These are phyloP conservation scores for Pelargonium nanum DNA, from an alignment of 345 rosid genomes.

Conservation along the genomic window DNA sequence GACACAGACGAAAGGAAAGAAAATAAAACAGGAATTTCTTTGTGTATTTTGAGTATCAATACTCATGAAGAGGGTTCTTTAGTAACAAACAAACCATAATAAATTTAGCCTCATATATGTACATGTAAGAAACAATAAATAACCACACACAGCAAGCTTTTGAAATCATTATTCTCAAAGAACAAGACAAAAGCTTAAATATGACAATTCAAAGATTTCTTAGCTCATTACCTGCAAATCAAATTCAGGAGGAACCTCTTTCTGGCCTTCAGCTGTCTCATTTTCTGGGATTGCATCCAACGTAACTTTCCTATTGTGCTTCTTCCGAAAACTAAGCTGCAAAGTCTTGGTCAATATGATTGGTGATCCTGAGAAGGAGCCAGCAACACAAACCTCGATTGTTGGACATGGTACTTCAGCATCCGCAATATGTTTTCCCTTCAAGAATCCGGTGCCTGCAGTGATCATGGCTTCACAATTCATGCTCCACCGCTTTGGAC, in stretches of 20 bases:
- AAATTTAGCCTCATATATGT: no score
- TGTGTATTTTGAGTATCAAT: no score
- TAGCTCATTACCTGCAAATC: background rate
- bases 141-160: no score
- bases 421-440: conserved; percentile 39
- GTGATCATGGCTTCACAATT: conserved; percentile 43
- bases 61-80: no score
- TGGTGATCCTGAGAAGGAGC: conserved; percentile 65
- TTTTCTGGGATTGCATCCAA: conserved; percentile 75
- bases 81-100: no score
- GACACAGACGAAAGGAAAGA: no score
- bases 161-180: background rate
- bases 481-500: conserved; percentile 51
- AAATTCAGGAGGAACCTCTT: conserved; percentile 8
- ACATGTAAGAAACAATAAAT: no score
- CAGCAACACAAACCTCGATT: conserved; percentile 79
- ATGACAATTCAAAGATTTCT: background rate
- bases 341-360: conserved; percentile 70
- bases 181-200: background rate
- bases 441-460: conserved; percentile 38
- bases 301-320: conserved; percentile 43
- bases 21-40: no score
- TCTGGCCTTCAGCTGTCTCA: conserved; percentile 36
- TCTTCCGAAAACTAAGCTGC: conserved; percentile 52
- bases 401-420: conserved; percentile 39